phyloP scores from a whole-genome alignment of 2,329 filamentous ascomycete genomes.

The Calonectria hongkongensis region DNA sequence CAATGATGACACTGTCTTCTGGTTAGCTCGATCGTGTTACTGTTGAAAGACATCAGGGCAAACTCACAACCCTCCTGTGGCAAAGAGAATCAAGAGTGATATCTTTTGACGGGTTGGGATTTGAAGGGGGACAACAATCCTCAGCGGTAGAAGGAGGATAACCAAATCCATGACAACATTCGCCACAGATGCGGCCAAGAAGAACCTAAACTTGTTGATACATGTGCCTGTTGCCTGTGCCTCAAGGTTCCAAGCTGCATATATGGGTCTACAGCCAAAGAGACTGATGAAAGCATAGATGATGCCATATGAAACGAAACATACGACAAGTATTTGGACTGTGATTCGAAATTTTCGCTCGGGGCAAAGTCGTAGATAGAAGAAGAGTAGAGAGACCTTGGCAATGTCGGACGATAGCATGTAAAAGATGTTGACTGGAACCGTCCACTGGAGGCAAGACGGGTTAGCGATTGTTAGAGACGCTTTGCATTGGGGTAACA shows the following conservation, averaged over 20 bases:
- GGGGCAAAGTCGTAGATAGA: slow-evolving; percentile 49
- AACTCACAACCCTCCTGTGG: slow-evolving; percentile 41
- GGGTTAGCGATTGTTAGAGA: slow-evolving; percentile 21
- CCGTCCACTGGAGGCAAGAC: slow-evolving; percentile 41
- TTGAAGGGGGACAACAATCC: slow-evolving; percentile 1
- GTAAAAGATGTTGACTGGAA: slow-evolving; percentile 53
- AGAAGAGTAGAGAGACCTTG: slow-evolving; percentile 50
- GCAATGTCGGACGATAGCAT: slow-evolving; percentile 51
- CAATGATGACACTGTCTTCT: slow-evolving; percentile 41
- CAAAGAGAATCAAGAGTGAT: slow-evolving; percentile 38
- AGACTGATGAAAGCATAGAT: slow-evolving; percentile 51
- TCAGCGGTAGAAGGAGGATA: slow-evolving; percentile 11
- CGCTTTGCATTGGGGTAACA: not conserved
- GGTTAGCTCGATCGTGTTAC: not conserved
- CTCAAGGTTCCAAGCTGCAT: slow-evolving; percentile 49
- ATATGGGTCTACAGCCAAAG: slow-evolving; percentile 49
- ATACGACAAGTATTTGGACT: slow-evolving; percentile 3
- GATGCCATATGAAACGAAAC: slow-evolving; percentile 37
- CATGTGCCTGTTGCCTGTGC: slow-evolving; percentile 48
- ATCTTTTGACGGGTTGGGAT: slow-evolving; percentile 15
- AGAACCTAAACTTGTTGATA: slow-evolving; percentile 51
- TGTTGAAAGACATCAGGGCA: too few relatives aligned
- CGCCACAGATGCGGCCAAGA: slow-evolving; percentile 49
- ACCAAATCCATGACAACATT: slow-evolving; percentile 48
- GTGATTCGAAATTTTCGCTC: slow-evolving; percentile 45